Conservation (phyloP, 805 yeast species). For the Barnettozyma populi region DNA sequence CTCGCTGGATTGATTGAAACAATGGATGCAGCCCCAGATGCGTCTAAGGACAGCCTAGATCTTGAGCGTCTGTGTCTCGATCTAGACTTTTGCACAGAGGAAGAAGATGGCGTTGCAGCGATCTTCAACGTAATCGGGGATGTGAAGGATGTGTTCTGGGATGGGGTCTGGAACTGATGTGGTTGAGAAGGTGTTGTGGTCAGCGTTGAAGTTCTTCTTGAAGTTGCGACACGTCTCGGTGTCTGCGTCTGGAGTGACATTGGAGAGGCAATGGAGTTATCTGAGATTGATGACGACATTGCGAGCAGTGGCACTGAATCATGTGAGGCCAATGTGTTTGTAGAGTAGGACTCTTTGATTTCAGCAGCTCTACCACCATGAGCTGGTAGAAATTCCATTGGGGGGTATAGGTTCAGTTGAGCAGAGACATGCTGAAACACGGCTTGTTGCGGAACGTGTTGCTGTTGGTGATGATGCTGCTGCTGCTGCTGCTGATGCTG, state of each 20-base stretch:
- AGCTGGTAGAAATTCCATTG: conserved; percentile 14
- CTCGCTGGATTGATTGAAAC: conserved; percentile 20
- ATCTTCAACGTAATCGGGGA: conserved; percentile 11
- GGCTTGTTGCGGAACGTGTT: conserved; percentile 8
- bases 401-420: conserved; percentile 13
- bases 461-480: conserved; percentile 7
- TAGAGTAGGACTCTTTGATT: conserved; percentile 28
- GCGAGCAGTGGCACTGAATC: conserved; percentile 28
- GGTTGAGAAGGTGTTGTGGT: conserved; percentile 31
- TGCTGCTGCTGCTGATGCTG: not conserved
- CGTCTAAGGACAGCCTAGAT: conserved; percentile 36
- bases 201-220: conserved; percentile 15
- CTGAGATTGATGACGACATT: conserved; percentile 21
- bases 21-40: conserved; percentile 25
- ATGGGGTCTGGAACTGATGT: conserved; percentile 22
- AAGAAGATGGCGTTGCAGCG: conserved; percentile 12
- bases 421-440: not conserved
- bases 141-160: conserved; percentile 9
- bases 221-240: conserved; percentile 25
- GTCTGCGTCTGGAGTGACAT: conserved; percentile 28
- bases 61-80: conserved; percentile 35
- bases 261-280: conserved; percentile 21
- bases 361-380: conserved; percentile 2
- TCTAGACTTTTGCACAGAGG: conserved; percentile 20
- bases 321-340: conserved; percentile 29